Conservation (phyloP, 345 rosid species). For the Streptanthus diversifolius region DNA sequence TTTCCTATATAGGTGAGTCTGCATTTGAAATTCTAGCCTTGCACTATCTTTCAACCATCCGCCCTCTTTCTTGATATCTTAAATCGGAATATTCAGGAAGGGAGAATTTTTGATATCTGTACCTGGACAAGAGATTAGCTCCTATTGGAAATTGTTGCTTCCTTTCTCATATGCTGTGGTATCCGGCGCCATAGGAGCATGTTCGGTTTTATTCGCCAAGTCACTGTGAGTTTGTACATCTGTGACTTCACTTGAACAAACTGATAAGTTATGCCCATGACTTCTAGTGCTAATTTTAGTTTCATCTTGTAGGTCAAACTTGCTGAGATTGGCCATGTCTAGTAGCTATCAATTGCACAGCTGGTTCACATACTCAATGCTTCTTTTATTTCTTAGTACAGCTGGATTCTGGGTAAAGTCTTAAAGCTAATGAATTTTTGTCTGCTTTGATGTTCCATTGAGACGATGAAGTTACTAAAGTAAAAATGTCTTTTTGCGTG, state of each 20-base stretch:
- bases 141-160: conserved; percentile 81
- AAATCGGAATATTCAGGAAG: conserved; percentile 50
- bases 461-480: conserved; percentile 15
- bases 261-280: conserved; percentile 1
- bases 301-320: conserved; percentile 71
- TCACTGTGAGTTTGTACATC: conserved; percentile 66
- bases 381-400: conserved; percentile 92
- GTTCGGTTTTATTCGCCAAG: conserved; percentile 96
- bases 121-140: conserved; percentile 71
- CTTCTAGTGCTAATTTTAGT: conserved; percentile 12
- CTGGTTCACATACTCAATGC: conserved; percentile 99
- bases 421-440: conserved; percentile 16
- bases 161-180: conserved; percentile 97
- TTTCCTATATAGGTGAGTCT: conserved; percentile 64
- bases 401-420: conserved; percentile 94
- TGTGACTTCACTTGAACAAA: background rate
- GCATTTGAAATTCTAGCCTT: background rate
- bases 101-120: conserved; percentile 69
- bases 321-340: conserved; percentile 91
- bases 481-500: background rate
- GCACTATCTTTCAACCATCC: background rate
- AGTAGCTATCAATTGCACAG: conserved; percentile 80
- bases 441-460: conserved; percentile 10
- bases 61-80: background rate
- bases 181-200: conserved; percentile 97